Percentiles rank a stretch among this genome's conserved stretches.
Conservation (phyloP, 2,329 filamentous ascomycete species). For the Ophiostoma ulmi region DNA sequence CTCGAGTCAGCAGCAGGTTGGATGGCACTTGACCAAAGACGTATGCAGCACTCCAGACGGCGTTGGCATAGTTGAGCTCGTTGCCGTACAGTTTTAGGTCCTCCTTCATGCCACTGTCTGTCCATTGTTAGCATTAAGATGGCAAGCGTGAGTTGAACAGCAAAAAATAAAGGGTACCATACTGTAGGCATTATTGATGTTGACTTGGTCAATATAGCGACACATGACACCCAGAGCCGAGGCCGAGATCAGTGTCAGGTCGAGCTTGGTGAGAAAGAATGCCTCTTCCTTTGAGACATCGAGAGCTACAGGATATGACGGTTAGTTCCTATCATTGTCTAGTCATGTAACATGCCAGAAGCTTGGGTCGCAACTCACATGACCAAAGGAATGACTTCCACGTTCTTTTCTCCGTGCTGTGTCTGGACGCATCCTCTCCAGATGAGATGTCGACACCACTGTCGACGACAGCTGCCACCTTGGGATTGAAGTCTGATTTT, state of each 20-base stretch:
- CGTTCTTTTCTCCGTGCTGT: slow-evolving; percentile 36
- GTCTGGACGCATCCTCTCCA: not conserved
- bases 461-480: not conserved
- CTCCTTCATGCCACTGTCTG: slow-evolving; percentile 33
- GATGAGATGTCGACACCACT: not conserved
- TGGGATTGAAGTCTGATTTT: not conserved
- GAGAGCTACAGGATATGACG: slow-evolving; percentile 19
- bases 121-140: not conserved
- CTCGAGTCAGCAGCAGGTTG: slow-evolving; percentile 41
- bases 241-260: slow-evolving; percentile 30
- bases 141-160: not conserved
- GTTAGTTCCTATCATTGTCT: too few relatives aligned
- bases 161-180: not conserved
- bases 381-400: slow-evolving; percentile 32
- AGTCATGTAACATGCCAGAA: too few relatives aligned
- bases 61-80: slow-evolving; percentile 40
- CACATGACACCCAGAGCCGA: slow-evolving; percentile 32
- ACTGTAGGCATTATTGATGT: slow-evolving; percentile 32
- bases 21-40: slow-evolving; percentile 37
- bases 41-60: slow-evolving; percentile 36
- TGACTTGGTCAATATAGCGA: slow-evolving; percentile 32
- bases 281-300: slow-evolving; percentile 31
- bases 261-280: slow-evolving; percentile 29
- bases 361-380: slow-evolving; percentile 23
- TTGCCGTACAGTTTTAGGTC: slow-evolving; percentile 33